Percentiles rank a stretch among this genome's conserved stretches.
Conservation (phyloP, 2,329 filamentous ascomycete species). For the Penicillium brasilianum region DNA sequence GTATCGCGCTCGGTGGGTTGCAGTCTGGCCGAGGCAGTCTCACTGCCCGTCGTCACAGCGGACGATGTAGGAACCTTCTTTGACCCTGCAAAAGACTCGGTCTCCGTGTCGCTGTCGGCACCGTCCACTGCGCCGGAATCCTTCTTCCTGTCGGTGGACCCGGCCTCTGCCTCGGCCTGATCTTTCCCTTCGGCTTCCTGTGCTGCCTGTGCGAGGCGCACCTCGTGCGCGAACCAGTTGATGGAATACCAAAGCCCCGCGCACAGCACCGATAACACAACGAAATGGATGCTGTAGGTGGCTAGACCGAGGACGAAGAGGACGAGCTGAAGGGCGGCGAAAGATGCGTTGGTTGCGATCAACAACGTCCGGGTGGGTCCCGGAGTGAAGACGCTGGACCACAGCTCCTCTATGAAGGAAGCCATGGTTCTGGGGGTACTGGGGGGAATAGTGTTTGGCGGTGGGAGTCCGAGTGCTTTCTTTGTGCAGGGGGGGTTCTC, state of each 20-base stretch:
- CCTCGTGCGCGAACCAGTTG: conserved; percentile 90
- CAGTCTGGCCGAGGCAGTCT: conserved; percentile 44
- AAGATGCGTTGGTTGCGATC: conserved; percentile 86
- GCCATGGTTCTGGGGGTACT: conserved; percentile 40
- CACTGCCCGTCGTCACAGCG: conserved; percentile 25
- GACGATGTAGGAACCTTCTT: conserved; percentile 20
- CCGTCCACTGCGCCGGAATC: conserved; percentile 41
- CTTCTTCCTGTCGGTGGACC: conserved; percentile 35
- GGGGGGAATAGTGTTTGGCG: conserved; percentile 2
- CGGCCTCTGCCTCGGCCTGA: conserved; percentile 49
- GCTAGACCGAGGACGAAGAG: conserved; percentile 76
- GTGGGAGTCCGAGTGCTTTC: conserved; percentile 4
- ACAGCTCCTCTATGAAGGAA: conserved; percentile 73
- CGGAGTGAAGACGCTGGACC: conserved; percentile 91
- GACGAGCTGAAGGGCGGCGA: conserved; percentile 80
- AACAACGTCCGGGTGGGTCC: conserved; percentile 88
- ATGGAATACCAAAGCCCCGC: conserved; percentile 89
- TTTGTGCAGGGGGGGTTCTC: conserved; percentile 2
- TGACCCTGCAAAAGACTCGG: conserved; percentile 38
- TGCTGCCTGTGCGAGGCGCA: conserved; percentile 56
- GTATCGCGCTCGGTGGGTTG: conserved; percentile 54
- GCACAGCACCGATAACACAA: conserved; percentile 77
- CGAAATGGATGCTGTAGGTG: conserved; percentile 88
- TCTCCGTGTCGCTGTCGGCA: conserved; percentile 53
- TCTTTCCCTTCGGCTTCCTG: conserved; percentile 52